Conservation (phyloP, 768 basidiomycete genomes). For the Agaricus sinodeliciosus region DNA sequence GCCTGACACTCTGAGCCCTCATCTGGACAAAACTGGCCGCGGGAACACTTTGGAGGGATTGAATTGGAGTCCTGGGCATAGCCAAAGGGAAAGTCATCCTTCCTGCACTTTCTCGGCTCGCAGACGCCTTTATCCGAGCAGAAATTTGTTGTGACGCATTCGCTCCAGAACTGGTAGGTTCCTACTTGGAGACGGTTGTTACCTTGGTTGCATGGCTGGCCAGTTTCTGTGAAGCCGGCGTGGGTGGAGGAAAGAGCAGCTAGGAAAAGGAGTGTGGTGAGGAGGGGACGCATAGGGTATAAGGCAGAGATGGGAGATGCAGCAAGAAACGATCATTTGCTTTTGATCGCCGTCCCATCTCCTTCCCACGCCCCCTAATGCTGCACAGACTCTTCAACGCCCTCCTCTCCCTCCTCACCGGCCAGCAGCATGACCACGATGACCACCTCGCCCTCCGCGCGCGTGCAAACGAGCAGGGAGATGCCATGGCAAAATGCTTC, state of each 20-base stretch:
- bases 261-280: conserved; percentile 51
- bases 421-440: not conserved
- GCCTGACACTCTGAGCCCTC: conserved; percentile 67
- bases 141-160: conserved; percentile 68
- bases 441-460: conserved; percentile 62
- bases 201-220: conserved; percentile 40
- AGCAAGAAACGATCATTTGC: not conserved
- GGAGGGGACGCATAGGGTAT: conserved; percentile 20
- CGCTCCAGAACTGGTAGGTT: conserved; percentile 74
- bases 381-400: conserved; percentile 21
- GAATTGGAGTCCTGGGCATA: conserved; percentile 32
- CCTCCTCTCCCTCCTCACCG: conserved; percentile 16
- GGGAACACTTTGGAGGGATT: conserved; percentile 56
- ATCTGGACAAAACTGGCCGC: conserved; percentile 75
- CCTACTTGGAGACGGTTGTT: conserved; percentile 67
- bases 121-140: conserved; percentile 53
- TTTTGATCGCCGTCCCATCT: not conserved
- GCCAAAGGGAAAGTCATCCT: conserved; percentile 73
- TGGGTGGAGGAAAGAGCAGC: conserved; percentile 28
- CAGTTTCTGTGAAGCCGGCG: conserved; percentile 42
- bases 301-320: conserved; percentile 11
- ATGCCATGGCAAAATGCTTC: conserved; percentile 68
- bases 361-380: not conserved
- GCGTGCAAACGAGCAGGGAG: conserved; percentile 73
- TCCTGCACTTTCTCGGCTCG: conserved; percentile 60